Evolutionary conservation across 2,329 filamentous ascomycete genomes (phyloP), one percentile per base, ranked within the genome.

Genomic region (Neobulgaria alba): DNA sequence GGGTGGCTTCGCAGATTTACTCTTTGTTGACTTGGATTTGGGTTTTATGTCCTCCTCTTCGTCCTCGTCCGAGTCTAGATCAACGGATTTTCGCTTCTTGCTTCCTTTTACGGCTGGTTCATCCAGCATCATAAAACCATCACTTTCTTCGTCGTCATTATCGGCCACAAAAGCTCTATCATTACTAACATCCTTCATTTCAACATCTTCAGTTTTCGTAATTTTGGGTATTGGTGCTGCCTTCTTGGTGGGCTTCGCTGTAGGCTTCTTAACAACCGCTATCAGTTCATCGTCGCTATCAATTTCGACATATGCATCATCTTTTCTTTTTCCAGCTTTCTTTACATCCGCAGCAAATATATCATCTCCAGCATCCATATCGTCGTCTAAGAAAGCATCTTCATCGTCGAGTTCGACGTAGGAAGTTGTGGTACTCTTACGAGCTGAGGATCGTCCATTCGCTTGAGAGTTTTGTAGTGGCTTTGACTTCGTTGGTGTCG

Each of bases 281-380:
- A 73, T 61, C 18, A 75, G 57, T 35, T 86, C 79, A 21, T 87
- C 82, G 40, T 92, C 86, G 34, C 80, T 71, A 15, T 77, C 77
- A 38, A 66, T 67, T 45, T 83, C 82, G 43, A 75, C 72, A 41
- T 89, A 86, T 39, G 86, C 81, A 56, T 92, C 85, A 30, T 79
- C 79, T 53, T 78, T 82, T 36, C 75, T 71, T 58, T 79, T 85
- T 42, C 73, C 77, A 33, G 74, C 67, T 35, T 73, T 73, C 3
- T 78, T 82, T 23, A 72, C 73, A 48, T 85, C 79, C 2, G 82
- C 80, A 12, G 80, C 82, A 61, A 88, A 89, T 17, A 95, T 88
- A 53, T 95, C 89, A 49, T 87, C 82, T 14, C 76, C 82, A 3
- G 75, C 80, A 33, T 85, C 77, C 5, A 74, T 71, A 23, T 79